These are phyloP conservation scores for Tagetes patula DNA, from an alignment of 129 eudicot genomes.

Conservation along the genomic window DNA sequence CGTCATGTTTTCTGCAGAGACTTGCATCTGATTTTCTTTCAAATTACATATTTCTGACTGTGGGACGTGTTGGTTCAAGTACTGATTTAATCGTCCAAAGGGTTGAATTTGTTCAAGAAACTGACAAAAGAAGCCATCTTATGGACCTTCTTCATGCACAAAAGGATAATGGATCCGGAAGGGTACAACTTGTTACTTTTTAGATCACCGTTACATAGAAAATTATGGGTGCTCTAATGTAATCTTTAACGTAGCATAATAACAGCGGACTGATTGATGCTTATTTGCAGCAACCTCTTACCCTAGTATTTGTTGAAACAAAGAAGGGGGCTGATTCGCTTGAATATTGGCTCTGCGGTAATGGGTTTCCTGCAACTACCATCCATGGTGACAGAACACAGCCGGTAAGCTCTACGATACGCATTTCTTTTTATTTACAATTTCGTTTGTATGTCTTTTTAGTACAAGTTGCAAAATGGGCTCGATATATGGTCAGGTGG, in stretches of 20 bases:
- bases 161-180: constrained; percentile 40
- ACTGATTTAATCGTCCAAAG: constrained; percentile 77
- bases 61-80: constrained; percentile 89
- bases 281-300: constrained; percentile 71
- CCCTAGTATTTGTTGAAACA: constrained; percentile 74
- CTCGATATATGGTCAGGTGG: no score
- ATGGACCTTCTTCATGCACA: constrained; percentile 51
- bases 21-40: constrained; percentile 43
- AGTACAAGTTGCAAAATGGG: no score
- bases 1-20: constrained; percentile 43
- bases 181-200: no score
- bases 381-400: constrained; percentile 81
- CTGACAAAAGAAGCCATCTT: constrained; percentile 61
- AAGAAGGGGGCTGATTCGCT: constrained; percentile 59
- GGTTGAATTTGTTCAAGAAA: constrained; percentile 72
- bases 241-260: no score
- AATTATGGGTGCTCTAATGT: no score
- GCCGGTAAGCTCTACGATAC: no score
- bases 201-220: no score
- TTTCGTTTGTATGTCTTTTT: neutral
- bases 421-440: no score
- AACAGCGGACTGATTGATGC: neutral
- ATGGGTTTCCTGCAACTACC: constrained; percentile 75
- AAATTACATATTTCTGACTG: constrained; percentile 67
- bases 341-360: constrained; percentile 24